These are phyloP conservation scores for Ustilago cynodontis DNA, from an alignment of 1,284 basidiomycete species.

Conservation along the genomic window DNA sequence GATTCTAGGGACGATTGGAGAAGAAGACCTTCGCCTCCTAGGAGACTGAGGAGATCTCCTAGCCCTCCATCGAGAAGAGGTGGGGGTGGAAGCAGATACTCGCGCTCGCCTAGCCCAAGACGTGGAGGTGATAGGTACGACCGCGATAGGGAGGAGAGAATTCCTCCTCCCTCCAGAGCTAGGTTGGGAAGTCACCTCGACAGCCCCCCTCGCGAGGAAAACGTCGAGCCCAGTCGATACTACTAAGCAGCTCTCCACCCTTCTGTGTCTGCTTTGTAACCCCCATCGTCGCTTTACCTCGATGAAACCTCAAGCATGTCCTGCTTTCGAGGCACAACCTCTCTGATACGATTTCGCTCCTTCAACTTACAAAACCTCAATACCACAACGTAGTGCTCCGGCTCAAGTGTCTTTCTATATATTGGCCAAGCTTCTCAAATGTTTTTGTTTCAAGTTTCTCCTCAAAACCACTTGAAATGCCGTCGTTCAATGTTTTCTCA, in stretches of 20 bases:
- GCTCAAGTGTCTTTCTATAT: too few relatives aligned
- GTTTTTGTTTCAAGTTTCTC: slow-evolving; percentile 4
- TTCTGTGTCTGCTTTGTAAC: background rate
- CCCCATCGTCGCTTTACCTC: background rate
- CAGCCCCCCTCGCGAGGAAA: slow-evolving; percentile 50
- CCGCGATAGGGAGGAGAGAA: slow-evolving; percentile 35
- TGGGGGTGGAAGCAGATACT: slow-evolving; percentile 28
- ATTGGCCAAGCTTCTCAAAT: background rate
- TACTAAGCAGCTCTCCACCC: slow-evolving; percentile 6
- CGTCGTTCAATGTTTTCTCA: background rate
- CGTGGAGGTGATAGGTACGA: slow-evolving; percentile 25
- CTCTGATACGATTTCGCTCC: too few relatives aligned
- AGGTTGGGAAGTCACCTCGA: slow-evolving; percentile 52
- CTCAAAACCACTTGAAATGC: background rate
- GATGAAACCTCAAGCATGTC: background rate
- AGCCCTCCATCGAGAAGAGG: slow-evolving; percentile 38
- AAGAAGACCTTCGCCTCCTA: slow-evolving; percentile 48
- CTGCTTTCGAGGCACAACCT: too few relatives aligned
- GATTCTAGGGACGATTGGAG: slow-evolving; percentile 58
- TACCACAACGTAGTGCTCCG: too few relatives aligned
- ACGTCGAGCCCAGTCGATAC: slow-evolving; percentile 50
- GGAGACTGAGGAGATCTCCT: slow-evolving; percentile 35
- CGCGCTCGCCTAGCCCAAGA: slow-evolving; percentile 48
- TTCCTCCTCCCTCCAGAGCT: slow-evolving; percentile 31
- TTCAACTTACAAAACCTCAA: too few relatives aligned